A percentile compares a stretch with the other conserved stretches of the same genome.
Evolutionary conservation across 495 filamentous ascomycete species (phyloP).

Genomic region (Hypomontagnella submonticulosa): DNA sequence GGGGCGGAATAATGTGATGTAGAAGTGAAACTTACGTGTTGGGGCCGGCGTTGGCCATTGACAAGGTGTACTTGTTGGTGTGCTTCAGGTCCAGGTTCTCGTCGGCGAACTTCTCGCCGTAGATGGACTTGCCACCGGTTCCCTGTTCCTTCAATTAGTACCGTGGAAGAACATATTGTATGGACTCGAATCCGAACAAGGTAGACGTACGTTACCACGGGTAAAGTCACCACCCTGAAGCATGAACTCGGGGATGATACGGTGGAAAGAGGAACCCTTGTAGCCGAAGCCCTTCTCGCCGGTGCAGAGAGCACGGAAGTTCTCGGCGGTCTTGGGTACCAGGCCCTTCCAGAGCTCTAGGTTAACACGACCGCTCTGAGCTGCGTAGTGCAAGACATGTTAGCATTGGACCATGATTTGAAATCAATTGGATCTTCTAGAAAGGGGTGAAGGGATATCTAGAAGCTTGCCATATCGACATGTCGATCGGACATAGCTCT

Average conservation of each 20-base stretch:
- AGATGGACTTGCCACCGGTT: conserved; percentile 88
- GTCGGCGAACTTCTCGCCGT: conserved; percentile 85
- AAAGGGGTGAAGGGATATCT: background rate
- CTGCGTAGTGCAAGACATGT: conserved; percentile 56
- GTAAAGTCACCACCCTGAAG: conserved; percentile 99
- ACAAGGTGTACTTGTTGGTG: conserved; percentile 71
- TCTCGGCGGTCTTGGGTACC: conserved; percentile 91
- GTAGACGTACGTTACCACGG: conserved; percentile 79
- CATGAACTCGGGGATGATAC: conserved; percentile 97
- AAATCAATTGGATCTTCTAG: conserved; percentile 18
- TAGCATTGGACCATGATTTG: conserved; percentile 24
- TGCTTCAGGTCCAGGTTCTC: conserved; percentile 81
- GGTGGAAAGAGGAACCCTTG: conserved; percentile 89
- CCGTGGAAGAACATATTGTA: no score
- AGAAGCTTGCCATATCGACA: background rate
- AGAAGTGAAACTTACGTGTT: conserved; percentile 70
- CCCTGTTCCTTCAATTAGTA: conserved; percentile 63
- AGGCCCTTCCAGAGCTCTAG: conserved; percentile 89
- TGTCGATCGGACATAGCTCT: conserved; percentile 9
- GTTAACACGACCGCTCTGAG: conserved; percentile 81
- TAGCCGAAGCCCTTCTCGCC: conserved; percentile 89
- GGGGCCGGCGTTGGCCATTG: conserved; percentile 85
- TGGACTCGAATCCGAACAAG: background rate
- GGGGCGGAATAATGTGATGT: background rate
- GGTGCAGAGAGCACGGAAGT: conserved; percentile 95